Percentiles rank a stretch among this genome's conserved stretches.
These are phyloP conservation scores for Phytophthora palmivora DNA, from an alignment of 352 stramenopile genomes.

Conservation along the genomic window DNA sequence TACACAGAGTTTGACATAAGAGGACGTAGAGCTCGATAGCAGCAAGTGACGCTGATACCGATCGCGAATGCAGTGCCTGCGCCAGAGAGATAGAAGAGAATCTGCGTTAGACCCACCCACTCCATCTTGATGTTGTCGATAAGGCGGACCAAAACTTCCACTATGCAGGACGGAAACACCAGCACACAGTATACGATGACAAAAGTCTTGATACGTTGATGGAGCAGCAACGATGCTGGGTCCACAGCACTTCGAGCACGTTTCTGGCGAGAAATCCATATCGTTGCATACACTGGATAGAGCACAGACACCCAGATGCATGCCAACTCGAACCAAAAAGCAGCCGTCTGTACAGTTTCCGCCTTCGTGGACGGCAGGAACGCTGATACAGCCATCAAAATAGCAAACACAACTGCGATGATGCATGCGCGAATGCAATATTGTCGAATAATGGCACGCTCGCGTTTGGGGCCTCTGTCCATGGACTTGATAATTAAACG, in stretches of 20 bases:
- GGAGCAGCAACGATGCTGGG: constrained; percentile 50
- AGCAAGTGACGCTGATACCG: constrained; percentile 67
- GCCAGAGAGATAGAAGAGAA: constrained; percentile 70
- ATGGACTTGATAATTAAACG: constrained; percentile 73
- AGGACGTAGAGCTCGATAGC: constrained; percentile 62
- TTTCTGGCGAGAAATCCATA: constrained; percentile 59
- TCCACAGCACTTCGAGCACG: constrained; percentile 49
- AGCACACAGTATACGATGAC: constrained; percentile 74
- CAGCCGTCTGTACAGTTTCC: constrained; percentile 38
- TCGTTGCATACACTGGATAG: constrained; percentile 58
- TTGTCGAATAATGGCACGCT: constrained; percentile 58
- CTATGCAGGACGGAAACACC: constrained; percentile 65
- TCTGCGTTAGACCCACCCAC: constrained; percentile 56
- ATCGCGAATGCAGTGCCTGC: constrained; percentile 67
- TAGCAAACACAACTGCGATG: constrained; percentile 41
- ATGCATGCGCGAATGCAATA: constrained; percentile 59
- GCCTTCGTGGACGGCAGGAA: constrained; percentile 47
- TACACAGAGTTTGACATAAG: constrained; percentile 70
- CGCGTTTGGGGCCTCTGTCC: constrained; percentile 56
- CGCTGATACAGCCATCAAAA: constrained; percentile 41
- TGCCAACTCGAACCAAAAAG: constrained; percentile 53
- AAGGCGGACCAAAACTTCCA: constrained; percentile 46
- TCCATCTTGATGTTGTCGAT: constrained; percentile 43
- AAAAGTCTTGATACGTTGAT: constrained; percentile 74
- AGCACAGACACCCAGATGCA: constrained; percentile 66